Percentiles rank a stretch among this genome's conserved stretches.
Evolutionary conservation across 1,284 basidiomycete species (phyloP).

Genomic region (Megacollybia platyphylla): DNA sequence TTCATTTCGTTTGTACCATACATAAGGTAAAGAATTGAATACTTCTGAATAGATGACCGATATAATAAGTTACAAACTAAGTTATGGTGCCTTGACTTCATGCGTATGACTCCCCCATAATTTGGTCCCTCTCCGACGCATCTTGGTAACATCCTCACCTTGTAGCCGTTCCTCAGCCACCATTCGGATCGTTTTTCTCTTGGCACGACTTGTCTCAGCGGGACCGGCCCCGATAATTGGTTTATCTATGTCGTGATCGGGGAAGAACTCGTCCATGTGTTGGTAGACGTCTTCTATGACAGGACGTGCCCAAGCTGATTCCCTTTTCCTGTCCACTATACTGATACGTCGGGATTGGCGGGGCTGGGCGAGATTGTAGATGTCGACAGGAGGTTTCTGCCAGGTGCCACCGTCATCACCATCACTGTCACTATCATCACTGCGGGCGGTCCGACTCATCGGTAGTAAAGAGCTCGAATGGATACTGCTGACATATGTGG

Average conservation of each 20-base stretch:
- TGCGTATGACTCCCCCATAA: slow-evolving; percentile 84
- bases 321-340: slow-evolving; percentile 16
- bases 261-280: slow-evolving; percentile 82
- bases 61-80: background rate
- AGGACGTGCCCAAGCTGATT: slow-evolving; percentile 63
- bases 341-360: slow-evolving; percentile 6
- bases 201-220: slow-evolving; percentile 13
- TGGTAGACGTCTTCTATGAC: slow-evolving; percentile 79
- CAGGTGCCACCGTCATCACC: slow-evolving; percentile 13
- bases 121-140: slow-evolving; percentile 64
- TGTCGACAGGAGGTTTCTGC: slow-evolving; percentile 17
- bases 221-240: slow-evolving; percentile 59
- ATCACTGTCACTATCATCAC: slow-evolving; percentile 11
- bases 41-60: too few species aligned
- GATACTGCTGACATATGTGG: background rate
- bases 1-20: too few species aligned
- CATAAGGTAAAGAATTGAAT: too few species aligned
- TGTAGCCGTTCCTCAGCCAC: slow-evolving; percentile 60
- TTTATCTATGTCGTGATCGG: slow-evolving; percentile 83
- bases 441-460: background rate
- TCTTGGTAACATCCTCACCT: slow-evolving; percentile 7
- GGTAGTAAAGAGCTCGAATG: background rate
- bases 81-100: slow-evolving; percentile 46
- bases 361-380: background rate
- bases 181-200: slow-evolving; percentile 69